phyloP scores from a whole-genome alignment of 768 basidiomycete species.

The Psilocybe azurescens region DNA sequence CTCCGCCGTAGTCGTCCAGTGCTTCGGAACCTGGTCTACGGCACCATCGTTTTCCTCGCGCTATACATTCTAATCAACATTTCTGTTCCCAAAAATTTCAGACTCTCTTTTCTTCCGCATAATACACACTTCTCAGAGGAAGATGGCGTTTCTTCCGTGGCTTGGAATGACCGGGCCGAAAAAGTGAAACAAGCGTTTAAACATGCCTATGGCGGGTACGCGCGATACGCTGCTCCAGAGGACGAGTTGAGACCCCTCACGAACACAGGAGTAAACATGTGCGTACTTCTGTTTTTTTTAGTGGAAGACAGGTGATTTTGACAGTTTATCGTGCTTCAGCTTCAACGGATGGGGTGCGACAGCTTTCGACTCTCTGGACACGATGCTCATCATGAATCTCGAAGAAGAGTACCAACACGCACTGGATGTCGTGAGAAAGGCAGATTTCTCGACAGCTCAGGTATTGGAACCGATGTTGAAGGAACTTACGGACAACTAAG shows the following conservation, averaged over 20 bases:
- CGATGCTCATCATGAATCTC: conserved; percentile 83
- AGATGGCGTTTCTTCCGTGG: conserved; percentile 30
- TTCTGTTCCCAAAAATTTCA: conserved; percentile 16
- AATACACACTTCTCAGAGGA: conserved; percentile 5
- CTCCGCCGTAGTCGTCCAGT: conserved; percentile 31
- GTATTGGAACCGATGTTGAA: conserved; percentile 29
- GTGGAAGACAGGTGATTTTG: background rate
- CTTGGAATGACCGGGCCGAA: conserved; percentile 58
- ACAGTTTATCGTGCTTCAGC: conserved; percentile 35
- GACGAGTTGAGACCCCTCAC: conserved; percentile 69
- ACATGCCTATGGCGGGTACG: conserved; percentile 74
- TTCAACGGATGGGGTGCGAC: conserved; percentile 86
- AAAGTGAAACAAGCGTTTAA: conserved; percentile 66
- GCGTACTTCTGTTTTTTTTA: conserved; percentile 22
- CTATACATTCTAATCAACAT: conserved; percentile 33
- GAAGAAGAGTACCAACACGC: conserved; percentile 72
- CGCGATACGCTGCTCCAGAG: conserved; percentile 59
- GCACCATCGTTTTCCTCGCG: conserved; percentile 27
- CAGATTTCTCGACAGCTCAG: conserved; percentile 52
- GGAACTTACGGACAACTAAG: background rate
- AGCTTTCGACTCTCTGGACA: conserved; percentile 83
- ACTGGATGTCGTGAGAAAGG: conserved; percentile 52
- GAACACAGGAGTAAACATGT: conserved; percentile 56
- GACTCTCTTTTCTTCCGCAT: conserved; percentile 15
- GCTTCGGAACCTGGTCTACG: conserved; percentile 36